Evolutionary conservation across 305 asterid species (phyloP).

Genomic region (Fraxinus velutina): DNA sequence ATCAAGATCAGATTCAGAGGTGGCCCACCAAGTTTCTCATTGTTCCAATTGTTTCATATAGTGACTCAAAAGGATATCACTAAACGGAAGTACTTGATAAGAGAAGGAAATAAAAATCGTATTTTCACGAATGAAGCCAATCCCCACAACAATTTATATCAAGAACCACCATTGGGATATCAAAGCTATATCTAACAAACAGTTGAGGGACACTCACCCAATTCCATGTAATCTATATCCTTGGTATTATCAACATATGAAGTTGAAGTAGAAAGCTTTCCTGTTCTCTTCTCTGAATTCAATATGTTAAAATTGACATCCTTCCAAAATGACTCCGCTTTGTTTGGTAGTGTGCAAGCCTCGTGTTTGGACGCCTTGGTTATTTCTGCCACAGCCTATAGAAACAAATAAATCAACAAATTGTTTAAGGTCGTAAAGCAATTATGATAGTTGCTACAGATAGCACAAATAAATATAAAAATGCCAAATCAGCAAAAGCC

Average conservation of each 20-base stretch:
- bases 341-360: slow-evolving; percentile 61
- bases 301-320: slow-evolving; percentile 37
- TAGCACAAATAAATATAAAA: neutral
- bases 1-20: slow-evolving; percentile 8
- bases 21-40: slow-evolving; percentile 13
- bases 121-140: slow-evolving; percentile 7
- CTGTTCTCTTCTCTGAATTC: slow-evolving; percentile 38
- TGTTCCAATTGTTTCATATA: neutral
- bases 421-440: slow-evolving; percentile 4
- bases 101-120: neutral
- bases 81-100: neutral
- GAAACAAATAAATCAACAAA: slow-evolving; percentile 24
- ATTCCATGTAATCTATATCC: slow-evolving; percentile 25
- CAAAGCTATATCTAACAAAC: neutral
- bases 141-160: neutral
- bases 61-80: slow-evolving; percentile 1
- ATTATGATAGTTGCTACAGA: neutral
- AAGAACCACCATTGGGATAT: neutral
- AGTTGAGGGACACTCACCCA: slow-evolving; percentile 36
- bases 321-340: slow-evolving; percentile 53
- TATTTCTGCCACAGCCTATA: slow-evolving; percentile 83
- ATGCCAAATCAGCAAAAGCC: neutral
- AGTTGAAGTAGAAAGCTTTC: slow-evolving; percentile 26
- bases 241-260: slow-evolving; percentile 26
- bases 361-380: slow-evolving; percentile 69